Evolutionary conservation across 2,329 filamentous ascomycete genomes (phyloP).

Genomic region (Escovopsis sp.): DNA sequence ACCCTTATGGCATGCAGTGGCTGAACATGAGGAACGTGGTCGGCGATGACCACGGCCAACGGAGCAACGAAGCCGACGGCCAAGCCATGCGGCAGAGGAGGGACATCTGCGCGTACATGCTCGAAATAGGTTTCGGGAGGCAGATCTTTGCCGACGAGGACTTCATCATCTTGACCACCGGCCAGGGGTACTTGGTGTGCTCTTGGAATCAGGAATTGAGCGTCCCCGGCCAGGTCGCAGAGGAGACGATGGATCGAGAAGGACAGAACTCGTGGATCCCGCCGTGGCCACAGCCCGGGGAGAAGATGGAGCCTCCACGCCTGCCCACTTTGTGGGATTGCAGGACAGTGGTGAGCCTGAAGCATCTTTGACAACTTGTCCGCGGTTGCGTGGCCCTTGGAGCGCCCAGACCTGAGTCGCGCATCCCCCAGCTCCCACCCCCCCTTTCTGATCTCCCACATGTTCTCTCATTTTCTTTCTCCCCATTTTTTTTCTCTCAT

Average conservation of each 20-base stretch:
- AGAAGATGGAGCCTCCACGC: conserved; percentile 5
- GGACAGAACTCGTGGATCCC: conserved; percentile 1
- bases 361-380: neutral
- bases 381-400: too few species aligned
- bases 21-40: neutral
- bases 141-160: conserved; percentile 5
- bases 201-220: conserved; percentile 2
- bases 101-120: conserved; percentile 1
- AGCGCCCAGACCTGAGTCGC: too few species aligned
- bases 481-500: too few species aligned
- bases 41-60: neutral
- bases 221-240: conserved; percentile 1
- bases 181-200: conserved; percentile 4
- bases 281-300: conserved; percentile 1
- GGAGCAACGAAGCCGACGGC: neutral
- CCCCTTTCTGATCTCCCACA: too few species aligned
- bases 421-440: too few species aligned
- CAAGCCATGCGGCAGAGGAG: neutral
- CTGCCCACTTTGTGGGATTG: conserved; percentile 4
- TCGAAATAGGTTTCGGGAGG: conserved; percentile 3
- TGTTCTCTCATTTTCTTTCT: too few species aligned
- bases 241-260: too few species aligned
- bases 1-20: conserved; percentile 5
- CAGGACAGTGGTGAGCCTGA: conserved; percentile 3
- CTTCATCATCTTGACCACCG: conserved; percentile 5